Evolutionary conservation across 768 basidiomycete species (phyloP).

Genomic region (Ramaria rubella): DNA sequence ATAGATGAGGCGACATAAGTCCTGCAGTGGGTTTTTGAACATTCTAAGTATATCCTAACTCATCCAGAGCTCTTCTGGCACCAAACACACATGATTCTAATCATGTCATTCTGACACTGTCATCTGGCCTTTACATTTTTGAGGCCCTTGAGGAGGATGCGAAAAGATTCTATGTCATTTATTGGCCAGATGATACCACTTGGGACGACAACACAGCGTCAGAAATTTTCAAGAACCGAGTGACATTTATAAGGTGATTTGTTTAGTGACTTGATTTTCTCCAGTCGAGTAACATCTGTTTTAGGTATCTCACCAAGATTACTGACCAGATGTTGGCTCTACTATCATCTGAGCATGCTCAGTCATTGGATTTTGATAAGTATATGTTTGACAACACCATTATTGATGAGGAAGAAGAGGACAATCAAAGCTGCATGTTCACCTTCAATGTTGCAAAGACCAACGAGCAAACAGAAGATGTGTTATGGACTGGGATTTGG

Average conservation of each 20-base stretch:
- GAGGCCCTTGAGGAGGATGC: slow-evolving; percentile 16
- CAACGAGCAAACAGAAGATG: slow-evolving; percentile 48
- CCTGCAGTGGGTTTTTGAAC: background rate
- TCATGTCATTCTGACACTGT: slow-evolving; percentile 23
- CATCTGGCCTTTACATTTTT: slow-evolving; percentile 47
- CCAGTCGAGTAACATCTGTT: background rate
- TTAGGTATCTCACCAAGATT: slow-evolving; percentile 54
- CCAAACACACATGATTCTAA: background rate
- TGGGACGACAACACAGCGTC: slow-evolving; percentile 46
- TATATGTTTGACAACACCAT: slow-evolving; percentile 10
- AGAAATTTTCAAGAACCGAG: slow-evolving; percentile 43
- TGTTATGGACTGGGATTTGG: no score
- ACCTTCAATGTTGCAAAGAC: slow-evolving; percentile 50
- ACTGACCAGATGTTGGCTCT: slow-evolving; percentile 49
- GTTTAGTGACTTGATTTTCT: background rate
- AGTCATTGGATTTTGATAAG: slow-evolving; percentile 37
- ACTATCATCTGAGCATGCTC: slow-evolving; percentile 42
- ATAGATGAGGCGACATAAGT: slow-evolving; percentile 38
- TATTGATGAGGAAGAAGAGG: slow-evolving; percentile 24
- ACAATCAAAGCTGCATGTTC: slow-evolving; percentile 42
- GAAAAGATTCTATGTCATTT: slow-evolving; percentile 39
- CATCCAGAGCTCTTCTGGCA: background rate
- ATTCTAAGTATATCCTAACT: background rate
- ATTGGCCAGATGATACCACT: slow-evolving; percentile 56
- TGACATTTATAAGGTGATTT: slow-evolving; percentile 54